Base-by-base conservation (phyloP, 2,329 filamentous ascomycete genomes). In the Esteya vermicola region DNA sequence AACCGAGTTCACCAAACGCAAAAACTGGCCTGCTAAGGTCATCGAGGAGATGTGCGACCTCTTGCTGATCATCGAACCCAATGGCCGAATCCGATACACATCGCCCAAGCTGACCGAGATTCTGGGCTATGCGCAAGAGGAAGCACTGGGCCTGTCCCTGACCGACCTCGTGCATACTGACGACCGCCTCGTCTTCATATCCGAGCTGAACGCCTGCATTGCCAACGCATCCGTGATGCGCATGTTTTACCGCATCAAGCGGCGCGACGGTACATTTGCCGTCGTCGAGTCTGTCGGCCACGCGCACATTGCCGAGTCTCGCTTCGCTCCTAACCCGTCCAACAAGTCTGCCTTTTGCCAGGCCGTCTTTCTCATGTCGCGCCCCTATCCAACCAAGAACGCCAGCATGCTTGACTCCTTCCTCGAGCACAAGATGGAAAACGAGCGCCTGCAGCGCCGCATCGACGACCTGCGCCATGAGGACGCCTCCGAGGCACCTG, bases 361-460 rank as follows among this genome's bases (percentile, higher is more conserved):
- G 51, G 88, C 88, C 28, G 85, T 95, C 50, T 95, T 95, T 56
- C 83, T 96, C 67, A 89, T 93, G 78, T 78, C 85, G 9, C 74
- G 88, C 18, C 84, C 84, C 2, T 94, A 95, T 56, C 86, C 85
- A 6, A 93, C 83, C 23, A 88, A 83, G 60, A 93, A 89, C 54
- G 80, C 85, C 1, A 75, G 74, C 4, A 68, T 95, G 10, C 68
- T 95, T 18, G 88, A 96, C 60, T 93, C 86, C 0, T 95, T 95
- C 52, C 67, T 96, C 22, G 89, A 96, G 57, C 88, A 95, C 63
- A 95, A 95, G 60, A 89, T 94, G 40, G 89, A 95, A 57, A 94
- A 95, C 52, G 86, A 94, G 62, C 75, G 88, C 5, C 61, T 96
- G 36, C 78, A 76, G 52, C 81, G 85, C 50, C 77, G 85, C 33